Base-by-base conservation (phyloP, 192 early-diverging fungal genomes). In the Coemansia sp. region DNA sequence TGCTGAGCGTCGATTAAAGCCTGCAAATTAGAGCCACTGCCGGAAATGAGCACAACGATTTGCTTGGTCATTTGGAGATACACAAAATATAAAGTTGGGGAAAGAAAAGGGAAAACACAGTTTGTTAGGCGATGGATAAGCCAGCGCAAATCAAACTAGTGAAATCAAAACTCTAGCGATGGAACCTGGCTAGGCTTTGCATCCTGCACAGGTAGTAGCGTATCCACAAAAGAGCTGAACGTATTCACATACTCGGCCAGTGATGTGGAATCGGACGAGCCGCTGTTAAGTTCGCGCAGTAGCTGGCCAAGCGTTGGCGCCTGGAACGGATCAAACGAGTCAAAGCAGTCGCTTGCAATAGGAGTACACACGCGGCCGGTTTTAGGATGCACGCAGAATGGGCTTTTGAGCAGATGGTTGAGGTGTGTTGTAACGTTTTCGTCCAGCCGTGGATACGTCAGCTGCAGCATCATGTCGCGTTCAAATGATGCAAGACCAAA, bases 291-390 rank as follows among this genome's bases (percentile, higher is more conserved):
- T 57, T 96, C 90, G 32, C 79, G 73, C 38, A 88, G 67, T 19
- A 98, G 73, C 43, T 81, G 73, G 11, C 76, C 56, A 29, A 98
- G 60, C 1, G 87, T 94, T 0, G 96, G 96, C 7, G 88, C 90
- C 2, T 63, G 64, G 12, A 87, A 73, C 23, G 97, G 97, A 62
- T 97, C 85, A 72, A 97, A 98, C 1, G 82, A 62, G 52, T 93
- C 90, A 60, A 92, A 94, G 14, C 71, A 72, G 50, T 86, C 84
- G 2, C 86, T 83, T 27, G 82, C 76, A 61, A 98, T 97, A 2
- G 96, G 96, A n/a, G 96, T 91, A 81, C 95, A 97, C 11, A 98
- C 93, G 24, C 89, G 83, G 87, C 95, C 91, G 9, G 95, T 96
- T 71, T 91, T 93, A 19, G 96, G 96, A 66, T 98, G 96, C 21